Evolutionary conservation across 2,329 filamentous ascomycete genomes (phyloP), one percentile per base, ranked within the genome.

Genomic region (Scedosporium apiospermum): DNA sequence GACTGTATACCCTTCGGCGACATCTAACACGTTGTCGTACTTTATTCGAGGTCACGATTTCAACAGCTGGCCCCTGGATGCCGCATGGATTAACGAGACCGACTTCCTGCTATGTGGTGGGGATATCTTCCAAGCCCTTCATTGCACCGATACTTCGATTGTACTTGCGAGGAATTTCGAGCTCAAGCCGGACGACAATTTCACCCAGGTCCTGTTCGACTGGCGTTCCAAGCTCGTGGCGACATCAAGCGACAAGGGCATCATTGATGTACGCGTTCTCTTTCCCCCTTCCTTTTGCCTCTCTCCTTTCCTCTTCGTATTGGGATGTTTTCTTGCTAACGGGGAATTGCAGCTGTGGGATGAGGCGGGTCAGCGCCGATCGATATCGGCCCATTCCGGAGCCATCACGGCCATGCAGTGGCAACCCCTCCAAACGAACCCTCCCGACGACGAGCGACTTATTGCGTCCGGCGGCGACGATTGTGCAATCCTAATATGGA

Each of bases 381-480:
- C 82, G 46, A 85, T 87, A 63, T 78, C 78, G 57, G 84, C 84
- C 6, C 85, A 88, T 66, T 79, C 81, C 62, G 82, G 83, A 21
- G 71, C 78, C 26, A 81, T 88, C 61, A 86, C 83, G 0, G 78
- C 80, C 3, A 75, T 88, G 65, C 76, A 79, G 64, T 88, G 85
- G 84, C 85, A 88, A 67, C 85, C 85, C 10, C 66, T 82, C 18
- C 61, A 62, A 18, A 60, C 58, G 23, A 67, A 69, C 2, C 65
- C 69, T 5, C 67, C 63, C n/a, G 74, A 79, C 6, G 79, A 80
- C 59, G 83, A 86, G 65, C 77, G 85, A 26, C 73, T 88, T 3
- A 78, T 87, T 63, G 85, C 85, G 6, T 84, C 84, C 1, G 84
- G 83, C 26, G 82, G 82, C 3, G 84, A 87, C 65, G 85, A 88